phyloP scores from a whole-genome alignment of 2,329 filamentous ascomycete genomes.

The Diaporthe sp. region DNA sequence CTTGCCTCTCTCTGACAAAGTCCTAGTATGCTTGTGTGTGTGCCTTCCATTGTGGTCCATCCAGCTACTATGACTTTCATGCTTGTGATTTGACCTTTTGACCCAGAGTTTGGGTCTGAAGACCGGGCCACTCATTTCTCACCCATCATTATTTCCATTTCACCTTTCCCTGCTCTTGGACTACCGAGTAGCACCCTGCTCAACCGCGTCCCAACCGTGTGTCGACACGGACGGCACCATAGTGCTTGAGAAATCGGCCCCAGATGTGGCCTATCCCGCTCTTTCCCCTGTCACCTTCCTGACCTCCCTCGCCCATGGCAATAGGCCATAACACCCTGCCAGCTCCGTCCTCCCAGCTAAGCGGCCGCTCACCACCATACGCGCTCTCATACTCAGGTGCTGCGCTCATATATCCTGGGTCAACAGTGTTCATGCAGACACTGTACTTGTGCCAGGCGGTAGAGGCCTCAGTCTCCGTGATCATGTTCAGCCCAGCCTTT shows the following conservation, averaged over 20 bases:
- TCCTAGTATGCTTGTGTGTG: background rate
- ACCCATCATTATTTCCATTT: background rate
- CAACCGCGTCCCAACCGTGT: background rate
- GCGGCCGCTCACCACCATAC: conserved; percentile 43
- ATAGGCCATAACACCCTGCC: conserved; percentile 49
- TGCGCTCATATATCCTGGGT: conserved; percentile 51
- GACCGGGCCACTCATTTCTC: too few relatives aligned
- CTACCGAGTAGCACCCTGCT: background rate
- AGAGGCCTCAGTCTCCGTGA: conserved; percentile 50
- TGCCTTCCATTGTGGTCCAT: background rate
- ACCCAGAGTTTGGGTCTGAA: too few relatives aligned
- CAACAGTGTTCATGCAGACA: conserved; percentile 51
- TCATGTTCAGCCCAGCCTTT: conserved; percentile 53
- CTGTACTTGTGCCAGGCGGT: conserved; percentile 42
- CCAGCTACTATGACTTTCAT: background rate
- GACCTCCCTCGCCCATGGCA: conserved; percentile 3
- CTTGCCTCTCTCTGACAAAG: background rate
- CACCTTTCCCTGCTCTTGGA: background rate
- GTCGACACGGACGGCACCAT: background rate
- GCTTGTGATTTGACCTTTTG: background rate
- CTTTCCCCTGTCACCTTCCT: background rate
- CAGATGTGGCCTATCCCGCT: background rate
- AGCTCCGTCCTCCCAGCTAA: conserved; percentile 51
- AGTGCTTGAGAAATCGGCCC: conserved; percentile 17
- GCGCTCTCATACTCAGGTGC: conserved; percentile 44